Percentiles rank a stretch among this genome's conserved stretches.
These are phyloP conservation scores for Tetrahymena borealis DNA, from an alignment of 73 alveolate genomes.

Conservation along the genomic window DNA sequence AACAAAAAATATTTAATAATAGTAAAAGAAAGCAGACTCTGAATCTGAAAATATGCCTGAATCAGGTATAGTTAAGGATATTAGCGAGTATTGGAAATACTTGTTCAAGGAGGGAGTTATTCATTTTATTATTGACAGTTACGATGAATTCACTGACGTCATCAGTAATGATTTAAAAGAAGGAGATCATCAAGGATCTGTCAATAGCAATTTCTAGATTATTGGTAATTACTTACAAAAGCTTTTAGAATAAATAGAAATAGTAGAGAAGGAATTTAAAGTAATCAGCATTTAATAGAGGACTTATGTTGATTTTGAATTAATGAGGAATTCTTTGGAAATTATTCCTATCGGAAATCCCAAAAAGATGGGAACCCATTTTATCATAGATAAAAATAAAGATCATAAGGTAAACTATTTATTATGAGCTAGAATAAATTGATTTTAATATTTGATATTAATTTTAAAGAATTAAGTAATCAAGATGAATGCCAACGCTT, in stretches of 20 bases:
- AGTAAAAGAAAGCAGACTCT: neutral
- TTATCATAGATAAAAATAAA: neutral
- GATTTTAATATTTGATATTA: too few species aligned
- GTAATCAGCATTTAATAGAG: neutral
- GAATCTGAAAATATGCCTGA: neutral
- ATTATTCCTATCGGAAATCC: neutral
- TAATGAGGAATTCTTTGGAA: neutral
- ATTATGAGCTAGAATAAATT: too few species aligned
- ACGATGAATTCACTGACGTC: conserved; percentile 33
- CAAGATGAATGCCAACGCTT: neutral
- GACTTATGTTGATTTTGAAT: neutral
- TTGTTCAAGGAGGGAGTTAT: conserved; percentile 22
- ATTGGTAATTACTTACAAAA: neutral
- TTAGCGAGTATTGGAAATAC: conserved; percentile 36
- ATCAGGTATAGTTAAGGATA: conserved; percentile 12
- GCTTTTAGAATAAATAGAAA: neutral
- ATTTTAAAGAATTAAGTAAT: neutral
- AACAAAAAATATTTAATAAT: conserved; percentile 1
- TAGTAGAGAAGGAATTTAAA: neutral
- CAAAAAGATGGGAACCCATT: neutral
- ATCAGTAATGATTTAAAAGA: conserved; percentile 4
- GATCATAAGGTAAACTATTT: neutral
- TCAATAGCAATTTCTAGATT: neutral
- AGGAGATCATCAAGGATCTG: neutral
- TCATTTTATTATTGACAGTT: conserved; percentile 27